phyloP scores from a whole-genome alignment of 768 basidiomycete genomes.

The Pulveroboletus sp. region DNA sequence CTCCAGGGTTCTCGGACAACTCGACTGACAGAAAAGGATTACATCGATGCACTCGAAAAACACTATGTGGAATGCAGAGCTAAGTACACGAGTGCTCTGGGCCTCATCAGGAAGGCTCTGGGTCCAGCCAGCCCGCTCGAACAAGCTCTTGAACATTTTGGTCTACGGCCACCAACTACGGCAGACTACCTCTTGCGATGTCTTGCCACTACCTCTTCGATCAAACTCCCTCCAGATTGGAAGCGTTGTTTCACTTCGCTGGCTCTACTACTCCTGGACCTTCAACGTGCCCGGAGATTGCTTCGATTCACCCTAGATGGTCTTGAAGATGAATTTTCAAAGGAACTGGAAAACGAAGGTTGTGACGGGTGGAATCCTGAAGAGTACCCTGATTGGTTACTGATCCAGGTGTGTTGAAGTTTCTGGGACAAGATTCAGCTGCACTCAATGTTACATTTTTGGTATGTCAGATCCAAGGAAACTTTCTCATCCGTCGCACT shows the following conservation, averaged over 20 bases:
- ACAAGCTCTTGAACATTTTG: neutral
- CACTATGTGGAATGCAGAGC: neutral
- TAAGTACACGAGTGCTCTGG: neutral
- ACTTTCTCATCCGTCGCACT: constrained; percentile 36
- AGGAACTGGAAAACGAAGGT: constrained; percentile 20
- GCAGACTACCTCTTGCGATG: neutral
- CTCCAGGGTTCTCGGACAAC: neutral
- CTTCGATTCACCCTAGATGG: neutral
- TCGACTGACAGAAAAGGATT: neutral
- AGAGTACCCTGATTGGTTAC: constrained; percentile 37
- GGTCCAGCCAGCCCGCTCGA: neutral
- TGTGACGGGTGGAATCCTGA: constrained; percentile 18
- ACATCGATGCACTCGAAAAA: neutral
- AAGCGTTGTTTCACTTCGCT: neutral
- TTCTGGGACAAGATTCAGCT: neutral
- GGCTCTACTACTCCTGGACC: neutral
- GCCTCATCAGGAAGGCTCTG: neutral
- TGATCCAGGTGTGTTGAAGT: constrained; percentile 42
- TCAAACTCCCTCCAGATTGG: neutral
- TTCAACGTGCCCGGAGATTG: constrained; percentile 35
- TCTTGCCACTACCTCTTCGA: neutral
- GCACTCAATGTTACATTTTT: neutral
- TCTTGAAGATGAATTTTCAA: constrained; percentile 22
- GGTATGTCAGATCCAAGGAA: neutral
- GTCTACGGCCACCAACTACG: neutral